phyloP scores from a whole-genome alignment of 345 rosid genomes.

The Gynandropsis gynandra region DNA sequence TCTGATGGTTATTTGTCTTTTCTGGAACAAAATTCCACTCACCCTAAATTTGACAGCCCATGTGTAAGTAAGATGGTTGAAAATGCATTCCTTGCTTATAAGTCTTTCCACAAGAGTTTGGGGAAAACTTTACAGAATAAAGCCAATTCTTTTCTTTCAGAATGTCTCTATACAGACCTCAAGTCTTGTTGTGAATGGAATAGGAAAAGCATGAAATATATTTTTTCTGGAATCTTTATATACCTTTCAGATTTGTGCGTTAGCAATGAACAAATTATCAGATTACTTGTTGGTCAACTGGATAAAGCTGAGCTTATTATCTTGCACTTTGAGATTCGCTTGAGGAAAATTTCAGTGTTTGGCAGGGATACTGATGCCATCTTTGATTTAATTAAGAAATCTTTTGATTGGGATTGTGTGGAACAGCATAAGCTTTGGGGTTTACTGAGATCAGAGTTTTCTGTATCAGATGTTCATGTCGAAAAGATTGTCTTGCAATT shows the following conservation, averaged over 20 bases:
- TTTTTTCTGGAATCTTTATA: conserved; percentile 27
- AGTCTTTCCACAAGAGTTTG: conserved; percentile 27
- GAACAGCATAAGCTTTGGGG: conserved; percentile 54
- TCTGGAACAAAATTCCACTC: conserved; percentile 10
- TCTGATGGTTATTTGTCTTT: conserved; percentile 34
- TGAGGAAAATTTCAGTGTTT: conserved; percentile 32
- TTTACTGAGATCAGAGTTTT: conserved; percentile 45
- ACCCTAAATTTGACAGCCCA: conserved; percentile 24
- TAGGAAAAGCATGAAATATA: conserved; percentile 21
- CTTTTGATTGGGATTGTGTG: conserved; percentile 35
- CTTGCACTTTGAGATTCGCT: conserved; percentile 38
- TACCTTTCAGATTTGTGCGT: conserved; percentile 38
- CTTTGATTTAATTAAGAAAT: conserved; percentile 29
- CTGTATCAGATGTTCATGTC: conserved; percentile 30
- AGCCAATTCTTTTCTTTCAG: conserved; percentile 24
- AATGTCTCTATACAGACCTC: conserved; percentile 30
- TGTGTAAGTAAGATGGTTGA: conserved; percentile 29
- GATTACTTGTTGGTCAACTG: conserved; percentile 30
- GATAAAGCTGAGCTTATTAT: conserved; percentile 38
- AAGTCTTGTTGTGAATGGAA: conserved; percentile 32
- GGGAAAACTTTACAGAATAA: conserved; percentile 16
- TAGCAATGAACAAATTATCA: conserved; percentile 28
- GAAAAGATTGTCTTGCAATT: conserved; percentile 42
- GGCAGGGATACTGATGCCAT: conserved; percentile 35
- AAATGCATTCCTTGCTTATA: conserved; percentile 39